These are phyloP conservation scores for Acanthamoeba rhysodes DNA, from an alignment of 208 protist species.

Conservation along the genomic window DNA sequence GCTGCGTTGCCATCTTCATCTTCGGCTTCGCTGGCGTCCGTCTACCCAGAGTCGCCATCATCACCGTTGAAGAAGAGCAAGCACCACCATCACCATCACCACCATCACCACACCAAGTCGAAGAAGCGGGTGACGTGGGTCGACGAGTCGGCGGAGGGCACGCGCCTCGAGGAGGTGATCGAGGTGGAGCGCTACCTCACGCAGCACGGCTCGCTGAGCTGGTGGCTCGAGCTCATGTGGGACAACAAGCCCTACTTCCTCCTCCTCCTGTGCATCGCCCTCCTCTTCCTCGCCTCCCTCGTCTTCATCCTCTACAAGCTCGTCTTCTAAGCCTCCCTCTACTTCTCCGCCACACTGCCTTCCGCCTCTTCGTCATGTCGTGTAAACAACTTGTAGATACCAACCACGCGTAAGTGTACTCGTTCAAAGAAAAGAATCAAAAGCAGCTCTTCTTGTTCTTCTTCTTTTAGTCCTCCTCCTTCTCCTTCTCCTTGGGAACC, in stretches of 20 bases:
- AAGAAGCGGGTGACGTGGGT: slow-evolving; percentile 40
- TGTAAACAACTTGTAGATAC: background rate
- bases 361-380: background rate
- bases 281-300: background rate
- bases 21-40: background rate
- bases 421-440: background rate
- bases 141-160: background rate
- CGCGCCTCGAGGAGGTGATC: background rate
- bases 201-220: slow-evolving; percentile 16
- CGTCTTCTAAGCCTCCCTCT: background rate
- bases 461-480: background rate
- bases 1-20: background rate
- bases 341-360: too few species aligned
- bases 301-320: slow-evolving; percentile 29
- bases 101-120: background rate
- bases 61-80: background rate
- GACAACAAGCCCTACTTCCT: slow-evolving; percentile 10
- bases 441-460: background rate
- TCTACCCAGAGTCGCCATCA: background rate
- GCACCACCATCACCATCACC: background rate
- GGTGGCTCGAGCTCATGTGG: background rate
- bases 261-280: background rate
- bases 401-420: background rate
- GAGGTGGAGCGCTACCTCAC: slow-evolving; percentile 47
- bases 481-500: background rate